These are phyloP conservation scores for Acidiella bohemica DNA, from an alignment of 495 filamentous ascomycete genomes.

Conservation along the genomic window DNA sequence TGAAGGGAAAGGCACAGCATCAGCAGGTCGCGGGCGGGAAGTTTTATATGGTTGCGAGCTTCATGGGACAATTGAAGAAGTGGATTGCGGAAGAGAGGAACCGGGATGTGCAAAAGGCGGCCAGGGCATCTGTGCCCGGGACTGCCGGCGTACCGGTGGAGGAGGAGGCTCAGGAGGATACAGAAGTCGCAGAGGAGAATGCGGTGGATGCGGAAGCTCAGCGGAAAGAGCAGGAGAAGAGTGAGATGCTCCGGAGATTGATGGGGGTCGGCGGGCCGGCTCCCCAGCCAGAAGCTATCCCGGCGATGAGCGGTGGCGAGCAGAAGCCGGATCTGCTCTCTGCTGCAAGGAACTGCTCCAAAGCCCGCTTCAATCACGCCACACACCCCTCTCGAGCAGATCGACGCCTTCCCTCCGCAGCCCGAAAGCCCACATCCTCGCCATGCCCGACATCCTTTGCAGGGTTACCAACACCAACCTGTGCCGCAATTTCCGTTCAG, in stretches of 20 bases:
- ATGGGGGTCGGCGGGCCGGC: no score
- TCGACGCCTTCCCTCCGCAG: constrained; percentile 10
- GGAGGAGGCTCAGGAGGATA: not conserved
- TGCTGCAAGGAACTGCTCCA: constrained; percentile 6
- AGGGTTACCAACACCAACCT: constrained; percentile 5
- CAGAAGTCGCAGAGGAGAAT: constrained; percentile 1
- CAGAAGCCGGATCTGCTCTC: no score
- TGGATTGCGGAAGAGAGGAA: constrained; percentile 81
- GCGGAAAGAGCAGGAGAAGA: no score
- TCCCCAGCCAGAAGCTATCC: no score
- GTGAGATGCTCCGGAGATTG: no score
- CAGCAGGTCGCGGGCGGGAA: constrained; percentile 49
- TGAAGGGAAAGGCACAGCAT: constrained; percentile 43
- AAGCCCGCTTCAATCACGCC: not conserved
- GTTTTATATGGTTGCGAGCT: constrained; percentile 97
- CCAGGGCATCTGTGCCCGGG: not conserved
- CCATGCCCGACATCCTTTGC: constrained; percentile 10
- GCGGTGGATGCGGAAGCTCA: no score
- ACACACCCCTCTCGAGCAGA: constrained; percentile 16
- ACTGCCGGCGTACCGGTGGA: no score
- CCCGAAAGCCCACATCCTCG: constrained; percentile 14
- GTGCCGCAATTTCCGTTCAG: constrained; percentile 16
- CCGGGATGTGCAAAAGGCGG: constrained; percentile 32
- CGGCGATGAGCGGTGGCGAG: no score
- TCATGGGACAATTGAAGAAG: constrained; percentile 70